A percentile compares a stretch with the other conserved stretches of the same genome.
Evolutionary conservation across 139 green algal species (phyloP).

Genomic region (Medakamo hakoo): DNA sequence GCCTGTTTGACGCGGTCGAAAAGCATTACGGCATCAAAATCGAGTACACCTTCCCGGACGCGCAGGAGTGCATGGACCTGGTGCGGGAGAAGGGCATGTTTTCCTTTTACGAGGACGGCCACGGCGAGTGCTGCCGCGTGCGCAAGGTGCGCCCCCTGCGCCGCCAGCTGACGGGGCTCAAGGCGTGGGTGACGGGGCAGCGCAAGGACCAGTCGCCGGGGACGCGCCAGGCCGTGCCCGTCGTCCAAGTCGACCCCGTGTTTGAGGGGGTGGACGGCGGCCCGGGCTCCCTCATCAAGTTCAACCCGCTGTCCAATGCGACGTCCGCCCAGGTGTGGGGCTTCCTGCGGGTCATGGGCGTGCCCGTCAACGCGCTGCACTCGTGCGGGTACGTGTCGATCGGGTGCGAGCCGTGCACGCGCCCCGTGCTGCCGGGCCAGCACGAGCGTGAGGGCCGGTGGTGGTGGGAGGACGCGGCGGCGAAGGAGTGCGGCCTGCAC

Average conservation of each 20-base stretch:
- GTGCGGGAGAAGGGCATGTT: conserved; percentile 94
- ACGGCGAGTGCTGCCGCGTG: conserved; percentile 90
- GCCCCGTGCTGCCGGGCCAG: conserved; percentile 87
- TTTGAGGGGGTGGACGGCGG: conserved; percentile 76
- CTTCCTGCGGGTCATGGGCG: conserved; percentile 89
- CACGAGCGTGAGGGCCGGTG: conserved; percentile 92
- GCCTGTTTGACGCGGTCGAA: conserved; percentile 81
- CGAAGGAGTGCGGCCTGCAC: conserved; percentile 96
- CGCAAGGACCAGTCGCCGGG: conserved; percentile 94
- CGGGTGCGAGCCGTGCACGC: conserved; percentile 93
- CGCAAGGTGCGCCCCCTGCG: conserved; percentile 84
- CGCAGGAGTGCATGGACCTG: conserved; percentile 69
- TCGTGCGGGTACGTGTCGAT: conserved; percentile 83
- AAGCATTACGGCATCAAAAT: conserved; percentile 96
- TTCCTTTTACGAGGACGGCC: conserved; percentile 95
- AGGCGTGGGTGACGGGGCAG: conserved; percentile 97
- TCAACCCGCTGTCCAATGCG: conserved; percentile 90
- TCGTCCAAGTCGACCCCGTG: conserved; percentile 77
- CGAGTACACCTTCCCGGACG: conserved; percentile 97
- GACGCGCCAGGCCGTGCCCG: conserved; percentile 69
- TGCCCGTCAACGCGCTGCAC: conserved; percentile 89
- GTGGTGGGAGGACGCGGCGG: conserved; percentile 85
- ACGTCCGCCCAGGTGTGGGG: conserved; percentile 81
- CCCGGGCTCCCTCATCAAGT: conserved; percentile 84
- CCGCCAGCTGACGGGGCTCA: conserved; percentile 65